Evolutionary conservation across 768 basidiomycete species (phyloP), one percentile per base, ranked within the genome.

Genomic region (Mycena olivaceomarginata): DNA sequence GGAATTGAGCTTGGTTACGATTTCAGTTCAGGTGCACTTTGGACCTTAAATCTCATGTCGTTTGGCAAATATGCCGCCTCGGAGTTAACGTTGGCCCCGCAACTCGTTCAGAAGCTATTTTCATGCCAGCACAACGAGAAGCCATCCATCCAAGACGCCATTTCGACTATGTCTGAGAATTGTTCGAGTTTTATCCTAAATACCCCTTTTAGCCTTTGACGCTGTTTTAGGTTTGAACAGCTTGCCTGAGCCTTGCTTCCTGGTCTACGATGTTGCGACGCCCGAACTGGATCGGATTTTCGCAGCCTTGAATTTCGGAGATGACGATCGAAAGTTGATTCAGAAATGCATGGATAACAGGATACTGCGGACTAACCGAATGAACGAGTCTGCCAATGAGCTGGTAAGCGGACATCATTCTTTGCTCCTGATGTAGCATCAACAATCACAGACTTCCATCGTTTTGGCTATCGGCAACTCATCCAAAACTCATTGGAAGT

Each of bases 51-150:
- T 81, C 87, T 89, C 11, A 87, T 92, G 12, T 87, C 88, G 6
- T 93, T 96, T 77, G 93, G 94, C 70, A 89, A 87, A 82, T 91
- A 90, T 83, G 91, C 90, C 1, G 84, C 89, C 13, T 84, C 86
- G 91, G 96, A 97, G 82, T 93, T 94, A 68, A 90, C 90, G 0
- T 85, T 94, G 48, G 89, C 92, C 1, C 87, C 92, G 2, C 87
- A 88, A n/a, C 87, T 96, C 31, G 81, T 95, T 5, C 85, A 90
- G 80, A 89, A 87, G 20, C 82, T 97, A 0, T 93, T 98, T 75
- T 87, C 82, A 2, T 96, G 94, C 76, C 95, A 96, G 82, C 92
- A 94, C 72, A 95, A 97, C 80, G 96, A 97, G 85, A 97, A 97
- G 91, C 94, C 94, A 9, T 96, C 95, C 0, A 94, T 96, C 65